These are phyloP conservation scores for Triticum urartu DNA, from an alignment of 176 grass and related monocot genomes.

Conservation along the genomic window DNA sequence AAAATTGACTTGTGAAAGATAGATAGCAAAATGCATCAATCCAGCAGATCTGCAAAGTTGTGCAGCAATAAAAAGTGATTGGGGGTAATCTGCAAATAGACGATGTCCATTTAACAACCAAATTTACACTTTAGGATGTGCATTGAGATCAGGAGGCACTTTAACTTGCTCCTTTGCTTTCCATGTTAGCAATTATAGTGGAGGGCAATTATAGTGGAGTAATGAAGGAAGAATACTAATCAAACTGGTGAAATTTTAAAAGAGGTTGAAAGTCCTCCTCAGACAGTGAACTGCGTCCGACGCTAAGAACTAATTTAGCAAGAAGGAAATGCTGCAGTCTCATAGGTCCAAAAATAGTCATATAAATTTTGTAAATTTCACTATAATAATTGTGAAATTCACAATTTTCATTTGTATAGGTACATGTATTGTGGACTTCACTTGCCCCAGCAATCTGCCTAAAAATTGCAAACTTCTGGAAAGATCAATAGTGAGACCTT, in stretches of 20 bases:
- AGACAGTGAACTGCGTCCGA: neutral
- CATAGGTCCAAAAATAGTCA: conserved; percentile 15
- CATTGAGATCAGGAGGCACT: conserved; percentile 9
- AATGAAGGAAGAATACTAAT: neutral
- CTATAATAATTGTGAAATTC: conserved; percentile 82
- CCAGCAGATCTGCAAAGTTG: conserved; percentile 18
- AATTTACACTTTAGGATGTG: neutral
- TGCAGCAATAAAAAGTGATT: neutral
- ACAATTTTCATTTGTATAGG: conserved; percentile 56
- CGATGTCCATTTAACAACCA: neutral
- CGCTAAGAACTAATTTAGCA: neutral
- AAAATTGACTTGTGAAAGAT: neutral
- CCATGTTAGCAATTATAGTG: neutral
- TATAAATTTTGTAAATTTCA: conserved; percentile 56
- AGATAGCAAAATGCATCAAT: conserved; percentile 5
- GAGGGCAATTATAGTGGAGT: neutral
- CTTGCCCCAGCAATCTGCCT: conserved; percentile 59
- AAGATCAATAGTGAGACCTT: conserved; percentile 35
- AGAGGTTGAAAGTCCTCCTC: neutral
- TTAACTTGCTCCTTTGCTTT: neutral
- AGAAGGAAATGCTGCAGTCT: neutral
- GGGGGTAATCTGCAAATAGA: neutral
- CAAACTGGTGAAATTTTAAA: neutral
- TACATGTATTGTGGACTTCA: conserved; percentile 48
- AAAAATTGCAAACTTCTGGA: conserved; percentile 81